These are phyloP conservation scores for Populus hybrid DNA, from an alignment of 441 rosid species.

Conservation along the genomic window DNA sequence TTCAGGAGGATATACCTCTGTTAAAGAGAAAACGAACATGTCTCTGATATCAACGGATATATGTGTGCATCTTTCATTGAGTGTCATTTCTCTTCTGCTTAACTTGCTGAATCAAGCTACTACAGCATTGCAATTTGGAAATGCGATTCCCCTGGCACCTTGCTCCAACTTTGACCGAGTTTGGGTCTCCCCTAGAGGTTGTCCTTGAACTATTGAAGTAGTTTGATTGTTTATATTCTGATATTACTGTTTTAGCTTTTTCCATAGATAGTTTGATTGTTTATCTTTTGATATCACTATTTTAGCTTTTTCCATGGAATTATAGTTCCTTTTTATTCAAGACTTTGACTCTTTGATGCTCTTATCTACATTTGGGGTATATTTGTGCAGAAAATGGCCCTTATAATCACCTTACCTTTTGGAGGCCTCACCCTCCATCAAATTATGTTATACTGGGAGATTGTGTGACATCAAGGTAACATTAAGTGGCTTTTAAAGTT, in stretches of 20 bases:
- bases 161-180: conserved; percentile 83
- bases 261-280: conserved; percentile 9
- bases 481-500: background rate
- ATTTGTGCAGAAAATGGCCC: conserved; percentile 69
- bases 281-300: conserved; percentile 5
- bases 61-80: conserved; percentile 85
- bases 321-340: conserved; percentile 5
- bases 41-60: conserved; percentile 86
- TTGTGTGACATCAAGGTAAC: conserved; percentile 97
- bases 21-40: conserved; percentile 86
- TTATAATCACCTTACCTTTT: conserved; percentile 77
- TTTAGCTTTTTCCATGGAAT: conserved; percentile 5
- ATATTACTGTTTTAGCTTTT: background rate
- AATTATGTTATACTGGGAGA: conserved; percentile 98
- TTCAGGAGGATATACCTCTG: conserved; percentile 88
- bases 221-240: conserved; percentile 9
- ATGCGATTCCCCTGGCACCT: conserved; percentile 77
- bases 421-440: conserved; percentile 98
- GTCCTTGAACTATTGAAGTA: conserved; percentile 11
- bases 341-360: background rate
- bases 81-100: conserved; percentile 81
- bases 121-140: conserved; percentile 88
- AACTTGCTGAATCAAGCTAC: conserved; percentile 85
- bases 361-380: conserved; percentile 19
- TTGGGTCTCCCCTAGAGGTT: conserved; percentile 96